Conservation (phyloP, 1,139 yeast genomes). For the Pichia sp. region DNA sequence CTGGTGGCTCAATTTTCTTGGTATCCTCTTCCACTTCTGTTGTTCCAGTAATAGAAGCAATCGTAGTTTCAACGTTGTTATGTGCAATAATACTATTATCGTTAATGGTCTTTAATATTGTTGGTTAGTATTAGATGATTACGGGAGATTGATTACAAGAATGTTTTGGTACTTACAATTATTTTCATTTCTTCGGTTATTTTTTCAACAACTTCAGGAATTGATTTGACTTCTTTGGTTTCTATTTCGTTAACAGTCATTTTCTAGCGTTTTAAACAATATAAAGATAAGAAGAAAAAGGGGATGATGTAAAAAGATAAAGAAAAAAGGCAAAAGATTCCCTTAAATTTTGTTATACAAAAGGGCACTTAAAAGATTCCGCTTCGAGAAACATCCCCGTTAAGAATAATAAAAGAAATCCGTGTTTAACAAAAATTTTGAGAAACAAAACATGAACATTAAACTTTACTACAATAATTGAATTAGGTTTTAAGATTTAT, state of each 20-base stretch:
- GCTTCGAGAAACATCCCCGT: neutral
- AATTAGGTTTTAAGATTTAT: slow-evolving; percentile 3
- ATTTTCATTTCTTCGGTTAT: slow-evolving; percentile 4
- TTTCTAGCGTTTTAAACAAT: neutral
- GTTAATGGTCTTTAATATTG: neutral
- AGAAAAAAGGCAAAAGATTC: neutral
- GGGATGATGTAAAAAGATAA: neutral
- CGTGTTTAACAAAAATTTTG: too few species aligned
- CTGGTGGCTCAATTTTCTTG: neutral
- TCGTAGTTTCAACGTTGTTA: neutral
- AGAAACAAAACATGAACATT: too few species aligned
- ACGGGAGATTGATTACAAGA: neutral
- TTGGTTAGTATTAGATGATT: neutral
- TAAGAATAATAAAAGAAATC: neutral
- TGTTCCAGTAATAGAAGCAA: neutral
- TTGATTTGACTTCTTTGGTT: neutral
- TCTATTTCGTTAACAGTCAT: neutral
- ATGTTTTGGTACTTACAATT: neutral
- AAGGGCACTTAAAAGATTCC: neutral
- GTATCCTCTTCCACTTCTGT: neutral
- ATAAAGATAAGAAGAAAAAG: neutral
- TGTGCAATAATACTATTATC: neutral
- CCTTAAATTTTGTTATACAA: neutral
- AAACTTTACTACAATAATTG: neutral
- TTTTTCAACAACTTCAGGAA: neutral